phyloP scores from a whole-genome alignment of 1,139 yeast species.

The Blastobotrys illinoisensis region DNA sequence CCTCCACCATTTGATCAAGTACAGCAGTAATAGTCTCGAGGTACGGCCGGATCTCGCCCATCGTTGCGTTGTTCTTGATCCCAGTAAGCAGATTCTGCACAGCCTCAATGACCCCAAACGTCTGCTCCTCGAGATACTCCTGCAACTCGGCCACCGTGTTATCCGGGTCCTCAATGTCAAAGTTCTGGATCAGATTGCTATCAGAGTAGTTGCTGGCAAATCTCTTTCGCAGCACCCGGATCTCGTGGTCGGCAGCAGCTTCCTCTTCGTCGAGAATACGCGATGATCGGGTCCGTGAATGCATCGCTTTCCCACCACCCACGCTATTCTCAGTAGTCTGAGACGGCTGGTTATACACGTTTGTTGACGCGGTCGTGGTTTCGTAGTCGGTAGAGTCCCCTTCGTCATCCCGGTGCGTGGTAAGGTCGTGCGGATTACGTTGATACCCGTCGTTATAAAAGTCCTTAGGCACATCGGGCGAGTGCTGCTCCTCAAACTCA shows the following conservation, averaged over 20 bases:
- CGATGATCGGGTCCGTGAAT: background rate
- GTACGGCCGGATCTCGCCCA: conserved; percentile 66
- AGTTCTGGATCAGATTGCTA: conserved; percentile 33
- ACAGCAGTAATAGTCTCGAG: conserved; percentile 70
- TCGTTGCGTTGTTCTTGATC: conserved; percentile 51
- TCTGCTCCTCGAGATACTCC: conserved; percentile 85
- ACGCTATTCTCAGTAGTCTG: background rate
- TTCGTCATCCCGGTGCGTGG: background rate
- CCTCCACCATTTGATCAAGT: conserved; percentile 83
- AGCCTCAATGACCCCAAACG: conserved; percentile 84
- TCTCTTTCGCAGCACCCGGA: conserved; percentile 6
- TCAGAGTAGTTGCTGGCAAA: conserved; percentile 2
- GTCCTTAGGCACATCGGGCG: background rate
- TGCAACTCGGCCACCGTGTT: conserved; percentile 77
- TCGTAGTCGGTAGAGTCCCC: background rate
- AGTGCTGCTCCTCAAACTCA: conserved; percentile 1
- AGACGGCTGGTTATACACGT: background rate
- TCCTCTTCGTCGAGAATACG: background rate
- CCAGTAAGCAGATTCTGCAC: conserved; percentile 67
- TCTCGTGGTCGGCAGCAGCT: conserved; percentile 1
- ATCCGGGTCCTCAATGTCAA: conserved; percentile 81
- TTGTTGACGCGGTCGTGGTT: background rate
- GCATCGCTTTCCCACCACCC: background rate
- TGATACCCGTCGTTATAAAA: background rate
- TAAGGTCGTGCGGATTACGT: background rate